These are phyloP conservation scores for Lepidopterella palustris DNA, from an alignment of 495 filamentous ascomycete species.

Conservation along the genomic window DNA sequence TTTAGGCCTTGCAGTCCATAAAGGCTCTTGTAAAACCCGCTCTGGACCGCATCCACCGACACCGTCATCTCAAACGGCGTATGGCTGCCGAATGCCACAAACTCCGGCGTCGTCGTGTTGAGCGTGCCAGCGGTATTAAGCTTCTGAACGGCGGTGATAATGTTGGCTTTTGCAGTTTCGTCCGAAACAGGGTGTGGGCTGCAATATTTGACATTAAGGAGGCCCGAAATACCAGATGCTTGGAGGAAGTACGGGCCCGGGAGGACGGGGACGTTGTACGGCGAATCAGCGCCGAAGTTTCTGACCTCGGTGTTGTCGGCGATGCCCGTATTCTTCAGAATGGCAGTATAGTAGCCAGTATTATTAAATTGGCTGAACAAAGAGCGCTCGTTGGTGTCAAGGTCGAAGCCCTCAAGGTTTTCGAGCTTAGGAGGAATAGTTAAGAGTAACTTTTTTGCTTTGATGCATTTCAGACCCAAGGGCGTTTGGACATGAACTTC, in stretches of 20 bases:
- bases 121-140: not conserved
- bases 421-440: constrained; percentile 38
- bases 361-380: constrained; percentile 40
- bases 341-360: constrained; percentile 40
- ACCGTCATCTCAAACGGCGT: constrained; percentile 26
- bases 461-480: constrained; percentile 34
- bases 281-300: constrained; percentile 32
- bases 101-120: constrained; percentile 13
- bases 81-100: constrained; percentile 21
- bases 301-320: constrained; percentile 21
- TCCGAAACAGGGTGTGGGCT: constrained; percentile 15
- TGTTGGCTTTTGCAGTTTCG: constrained; percentile 14
- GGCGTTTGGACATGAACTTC: constrained; percentile 34
- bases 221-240: constrained; percentile 5
- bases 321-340: constrained; percentile 40
- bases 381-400: constrained; percentile 32
- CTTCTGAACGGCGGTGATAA: constrained; percentile 11
- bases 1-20: constrained; percentile 46
- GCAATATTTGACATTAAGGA: constrained; percentile 16
- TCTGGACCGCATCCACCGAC: constrained; percentile 34
- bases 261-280: constrained; percentile 23
- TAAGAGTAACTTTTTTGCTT: constrained; percentile 42
- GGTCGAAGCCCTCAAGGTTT: constrained; percentile 37
- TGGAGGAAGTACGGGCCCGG: constrained; percentile 17
- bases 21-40: constrained; percentile 46